These are phyloP conservation scores for Candida chauliodis DNA, from an alignment of 805 yeast species.

Conservation along the genomic window DNA sequence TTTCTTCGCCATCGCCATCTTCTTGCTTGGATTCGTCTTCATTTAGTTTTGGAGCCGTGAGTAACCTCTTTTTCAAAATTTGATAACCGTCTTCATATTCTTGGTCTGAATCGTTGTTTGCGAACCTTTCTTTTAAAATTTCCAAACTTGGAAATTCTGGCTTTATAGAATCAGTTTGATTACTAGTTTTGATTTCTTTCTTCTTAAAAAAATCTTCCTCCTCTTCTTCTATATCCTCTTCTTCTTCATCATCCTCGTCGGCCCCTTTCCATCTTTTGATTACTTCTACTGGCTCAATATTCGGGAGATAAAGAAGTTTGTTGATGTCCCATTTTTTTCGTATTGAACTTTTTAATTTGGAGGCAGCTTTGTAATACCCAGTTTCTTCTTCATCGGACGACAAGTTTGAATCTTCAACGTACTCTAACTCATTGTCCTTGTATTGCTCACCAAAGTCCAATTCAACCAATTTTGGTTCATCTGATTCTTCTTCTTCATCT, in stretches of 20 bases:
- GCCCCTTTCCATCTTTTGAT: conserved; percentile 67
- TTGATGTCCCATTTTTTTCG: conserved; percentile 72
- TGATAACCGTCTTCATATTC: conserved; percentile 42
- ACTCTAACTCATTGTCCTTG: conserved; percentile 35
- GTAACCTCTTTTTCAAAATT: conserved; percentile 44
- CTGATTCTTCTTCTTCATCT: conserved; percentile 38
- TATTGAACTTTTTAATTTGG: conserved; percentile 52
- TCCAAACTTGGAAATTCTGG: conserved; percentile 40
- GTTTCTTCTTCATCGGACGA: conserved; percentile 34
- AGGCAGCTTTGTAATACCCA: conserved; percentile 51
- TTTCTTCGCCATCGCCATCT: conserved; percentile 30
- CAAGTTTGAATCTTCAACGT: conserved; percentile 47
- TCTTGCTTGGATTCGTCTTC: conserved; percentile 24
- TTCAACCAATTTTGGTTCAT: conserved; percentile 42
- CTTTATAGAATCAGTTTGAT: conserved; percentile 34
- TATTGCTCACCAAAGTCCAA: conserved; percentile 41
- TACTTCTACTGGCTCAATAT: conserved; percentile 70
- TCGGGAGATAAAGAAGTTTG: conserved; percentile 74
- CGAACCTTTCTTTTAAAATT: conserved; percentile 45
- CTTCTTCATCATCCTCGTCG: conserved; percentile 38
- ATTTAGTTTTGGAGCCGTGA: conserved; percentile 48
- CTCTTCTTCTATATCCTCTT: conserved; percentile 41
- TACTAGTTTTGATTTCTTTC: conserved; percentile 24
- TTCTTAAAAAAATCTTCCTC: conserved; percentile 53
- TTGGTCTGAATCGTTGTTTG: conserved; percentile 29